phyloP scores from a whole-genome alignment of 129 eudicot genomes.

The Centrapalus pauciflorus region DNA sequence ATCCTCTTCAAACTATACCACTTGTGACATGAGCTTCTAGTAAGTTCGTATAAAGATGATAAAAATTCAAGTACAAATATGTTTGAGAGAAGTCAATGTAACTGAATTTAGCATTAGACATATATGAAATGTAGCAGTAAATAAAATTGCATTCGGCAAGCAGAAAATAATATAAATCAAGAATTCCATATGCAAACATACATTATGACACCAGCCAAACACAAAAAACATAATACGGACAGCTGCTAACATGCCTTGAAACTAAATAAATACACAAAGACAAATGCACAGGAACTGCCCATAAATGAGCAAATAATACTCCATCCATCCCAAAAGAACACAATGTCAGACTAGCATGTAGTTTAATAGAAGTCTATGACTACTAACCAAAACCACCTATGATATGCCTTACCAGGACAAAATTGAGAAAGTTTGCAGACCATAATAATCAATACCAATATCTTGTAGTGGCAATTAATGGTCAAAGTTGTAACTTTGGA shows the following conservation, averaged over 20 bases:
- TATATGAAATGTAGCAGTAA: neutral
- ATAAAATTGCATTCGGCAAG: neutral
- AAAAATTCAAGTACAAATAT: neutral
- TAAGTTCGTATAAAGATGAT: neutral
- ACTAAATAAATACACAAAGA: neutral
- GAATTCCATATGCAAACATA: neutral
- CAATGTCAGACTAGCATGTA: neutral
- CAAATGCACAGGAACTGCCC: neutral
- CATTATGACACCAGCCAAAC: neutral
- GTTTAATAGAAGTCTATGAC: neutral
- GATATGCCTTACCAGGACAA: neutral
- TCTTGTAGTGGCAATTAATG: slow-evolving; percentile 2
- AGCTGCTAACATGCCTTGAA: neutral
- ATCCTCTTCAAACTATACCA: neutral
- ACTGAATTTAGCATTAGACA: neutral
- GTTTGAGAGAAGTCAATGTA: neutral
- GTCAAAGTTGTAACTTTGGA: slow-evolving; percentile 3
- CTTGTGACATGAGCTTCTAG: neutral
- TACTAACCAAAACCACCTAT: neutral
- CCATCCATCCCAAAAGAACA: neutral
- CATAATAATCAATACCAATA: neutral
- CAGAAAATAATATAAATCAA: neutral
- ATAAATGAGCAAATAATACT: neutral
- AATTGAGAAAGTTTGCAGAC: neutral
- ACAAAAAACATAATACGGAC: slow-evolving; percentile 7